Conservation (phyloP, 306 rosid genomes). For the Vigna unguiculata region DNA sequence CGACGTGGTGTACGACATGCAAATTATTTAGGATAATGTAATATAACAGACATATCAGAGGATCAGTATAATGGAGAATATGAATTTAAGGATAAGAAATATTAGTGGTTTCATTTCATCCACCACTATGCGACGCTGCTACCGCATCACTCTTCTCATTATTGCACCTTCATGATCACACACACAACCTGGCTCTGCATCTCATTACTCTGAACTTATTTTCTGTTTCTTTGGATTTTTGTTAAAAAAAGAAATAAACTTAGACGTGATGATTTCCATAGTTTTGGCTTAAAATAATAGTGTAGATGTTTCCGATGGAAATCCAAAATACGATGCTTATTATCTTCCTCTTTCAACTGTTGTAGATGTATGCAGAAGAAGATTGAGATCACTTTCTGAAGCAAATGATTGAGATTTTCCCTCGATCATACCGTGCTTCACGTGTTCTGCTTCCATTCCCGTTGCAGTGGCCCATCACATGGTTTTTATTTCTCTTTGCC, state of each 20-base stretch:
- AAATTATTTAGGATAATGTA: too few relatives aligned
- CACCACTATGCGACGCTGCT: too few relatives aligned
- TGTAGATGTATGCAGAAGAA: not conserved
- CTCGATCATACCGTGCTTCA: not conserved
- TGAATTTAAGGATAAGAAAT: too few relatives aligned
- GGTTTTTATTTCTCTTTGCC: not conserved
- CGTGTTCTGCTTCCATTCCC: not conserved
- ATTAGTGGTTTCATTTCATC: too few relatives aligned
- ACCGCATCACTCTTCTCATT: conserved; percentile 16
- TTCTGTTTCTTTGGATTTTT: not conserved
- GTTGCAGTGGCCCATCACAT: not conserved
- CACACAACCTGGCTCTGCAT: conserved; percentile 2
- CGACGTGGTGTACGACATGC: not conserved
- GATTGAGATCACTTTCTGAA: not conserved
- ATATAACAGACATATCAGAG: too few relatives aligned
- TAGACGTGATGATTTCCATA: not conserved
- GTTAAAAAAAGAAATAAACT: not conserved
- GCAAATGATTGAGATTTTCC: not conserved
- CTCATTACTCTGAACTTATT: not conserved
- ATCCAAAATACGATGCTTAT: not conserved
- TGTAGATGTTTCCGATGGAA: not conserved
- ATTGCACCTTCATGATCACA: not conserved
- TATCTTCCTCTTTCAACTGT: not conserved
- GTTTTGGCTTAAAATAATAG: not conserved
- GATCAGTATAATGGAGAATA: too few relatives aligned